Base-by-base conservation (phyloP, 2,329 filamentous ascomycete species). In the Neonectria coccinea region DNA sequence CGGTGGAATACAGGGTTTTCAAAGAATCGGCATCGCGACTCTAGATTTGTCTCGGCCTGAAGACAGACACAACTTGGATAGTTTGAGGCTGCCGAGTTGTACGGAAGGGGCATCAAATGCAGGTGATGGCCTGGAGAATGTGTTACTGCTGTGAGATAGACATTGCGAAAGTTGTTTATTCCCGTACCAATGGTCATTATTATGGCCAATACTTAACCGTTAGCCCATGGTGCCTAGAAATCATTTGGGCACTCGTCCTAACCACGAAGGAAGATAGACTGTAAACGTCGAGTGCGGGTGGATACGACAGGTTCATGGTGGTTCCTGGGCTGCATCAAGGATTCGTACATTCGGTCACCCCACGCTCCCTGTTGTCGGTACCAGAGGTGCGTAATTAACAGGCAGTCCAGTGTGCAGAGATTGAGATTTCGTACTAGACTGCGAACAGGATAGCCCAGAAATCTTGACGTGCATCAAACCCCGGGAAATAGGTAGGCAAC, bases 281-380 rank as follows among this genome's bases (percentile, higher is more conserved):
- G 18, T 10, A 6, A 20, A 36, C 25, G 22, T n/a, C 8, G 31
- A 5, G 29, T 27, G 14, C 14, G 14, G 18, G 54, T 56, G 29
- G 44, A 39, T 29, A 48, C 31, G 29, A 50, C 14, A 27, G 18
- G 44, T n/a, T 48, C 42, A 16, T 20, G 14, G 27, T 10, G 25
- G 18, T 57, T 22, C 31, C 29, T 48, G 14, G 29, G 42, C 47
- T 57, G 33, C 33, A 8, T 33, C 27, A 20, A 39, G 29, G 5
- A 16, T 48, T 47, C 55, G 55, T 50, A 50, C 31, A 33, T 58
- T 58, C 7, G 14, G 45, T 58, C 55, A 58, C 42, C 25, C 44
- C 55, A 58, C 55, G 16, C 36, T 51, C 31, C 31, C 42, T 22
- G 22, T 18, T 41, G 14, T 33, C 33, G 3, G 16, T 27, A 14